These are phyloP conservation scores for Parathielavia appendiculata DNA, from an alignment of 495 filamentous ascomycete genomes.

Conservation along the genomic window DNA sequence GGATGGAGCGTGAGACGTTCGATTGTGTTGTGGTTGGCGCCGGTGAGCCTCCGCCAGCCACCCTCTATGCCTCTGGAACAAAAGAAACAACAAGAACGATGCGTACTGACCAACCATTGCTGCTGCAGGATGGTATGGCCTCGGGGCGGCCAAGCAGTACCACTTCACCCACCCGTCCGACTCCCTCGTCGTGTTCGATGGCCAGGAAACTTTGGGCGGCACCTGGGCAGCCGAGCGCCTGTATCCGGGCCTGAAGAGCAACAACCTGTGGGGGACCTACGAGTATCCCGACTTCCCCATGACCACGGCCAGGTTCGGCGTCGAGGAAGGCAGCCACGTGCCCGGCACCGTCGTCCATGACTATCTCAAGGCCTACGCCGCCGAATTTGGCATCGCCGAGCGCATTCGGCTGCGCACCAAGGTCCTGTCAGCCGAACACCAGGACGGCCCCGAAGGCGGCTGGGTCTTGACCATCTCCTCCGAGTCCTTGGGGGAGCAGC, in stretches of 20 bases:
- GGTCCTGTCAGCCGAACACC: slow-evolving; percentile 48
- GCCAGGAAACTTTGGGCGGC: slow-evolving; percentile 52
- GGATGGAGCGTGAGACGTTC: slow-evolving; percentile 22
- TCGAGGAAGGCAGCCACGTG: slow-evolving; percentile 58
- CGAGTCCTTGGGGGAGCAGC: slow-evolving; percentile 1
- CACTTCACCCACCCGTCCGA: slow-evolving; percentile 23
- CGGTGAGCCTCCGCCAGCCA: slow-evolving; percentile 23
- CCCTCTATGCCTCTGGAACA: background rate
- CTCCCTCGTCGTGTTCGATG: slow-evolving; percentile 35
- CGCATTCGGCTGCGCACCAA: slow-evolving; percentile 48
- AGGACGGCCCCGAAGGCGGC: slow-evolving; percentile 26
- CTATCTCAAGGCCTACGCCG: slow-evolving; percentile 57
- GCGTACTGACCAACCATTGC: background rate
- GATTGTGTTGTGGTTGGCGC: slow-evolving; percentile 40
- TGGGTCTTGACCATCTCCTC: slow-evolving; percentile 33
- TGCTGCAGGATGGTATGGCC: slow-evolving; percentile 34
- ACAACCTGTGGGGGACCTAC: slow-evolving; percentile 53
- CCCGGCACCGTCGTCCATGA: slow-evolving; percentile 57
- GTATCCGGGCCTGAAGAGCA: slow-evolving; percentile 59
- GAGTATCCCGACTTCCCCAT: slow-evolving; percentile 70
- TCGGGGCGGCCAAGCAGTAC: slow-evolving; percentile 36
- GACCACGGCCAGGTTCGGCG: slow-evolving; percentile 50
- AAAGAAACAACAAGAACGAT: no score
- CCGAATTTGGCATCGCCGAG: slow-evolving; percentile 52
- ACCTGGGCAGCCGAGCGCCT: slow-evolving; percentile 59